Base-by-base conservation (phyloP, 495 filamentous ascomycete genomes). In the Aspergillus coremiiformis region DNA sequence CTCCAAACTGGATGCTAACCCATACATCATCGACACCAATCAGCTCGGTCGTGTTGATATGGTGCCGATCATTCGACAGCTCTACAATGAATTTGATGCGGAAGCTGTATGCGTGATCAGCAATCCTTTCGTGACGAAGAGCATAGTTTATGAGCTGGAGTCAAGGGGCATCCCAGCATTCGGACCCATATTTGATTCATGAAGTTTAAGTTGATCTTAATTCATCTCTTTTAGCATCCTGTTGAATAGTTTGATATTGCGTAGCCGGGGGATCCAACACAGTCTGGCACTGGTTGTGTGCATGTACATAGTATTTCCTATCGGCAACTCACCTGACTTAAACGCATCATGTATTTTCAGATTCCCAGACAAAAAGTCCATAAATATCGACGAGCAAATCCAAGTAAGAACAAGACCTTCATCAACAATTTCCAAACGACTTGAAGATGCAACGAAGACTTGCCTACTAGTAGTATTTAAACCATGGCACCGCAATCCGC, bases 111-210 rank as follows among this genome's bases (percentile, higher is more conserved):
- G 87, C 64, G 76, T 89, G 47, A 87, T 92, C 61, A 83, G 79
- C 50, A 93, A 93, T 67, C 84, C 83, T 52, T 78, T 70, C 52
- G 69, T 89, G 44, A 91, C 87, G 39, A 71, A 74, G 60, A 81
- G 81, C 65, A 76, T 90, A 30, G 84, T 90, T 5, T 88, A 84
- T 68, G 85, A 82, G 19, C 72, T 93, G 58, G 84, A 90, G 62
- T 76, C 70, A 8, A 73, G 82, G 45, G 84, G 85, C 0, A 67
- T 89, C 22, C 79, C 84, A 11, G 84, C 87, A 4, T 91, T 82
- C 68, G 88, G 87, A 24, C 82, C 87, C 5, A 86, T 93, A 55
- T 91, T 87, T 65, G 88, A 91, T 71, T 90, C 86, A 23, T 90
- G 66, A 75, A n/a, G n/a, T 44, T 39, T 41, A 21, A 11, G 41